Percentiles rank a stretch among this genome's conserved stretches.
phyloP scores from a whole-genome alignment of 2,329 filamentous ascomycete genomes.

The Fusarium tuaranense region DNA sequence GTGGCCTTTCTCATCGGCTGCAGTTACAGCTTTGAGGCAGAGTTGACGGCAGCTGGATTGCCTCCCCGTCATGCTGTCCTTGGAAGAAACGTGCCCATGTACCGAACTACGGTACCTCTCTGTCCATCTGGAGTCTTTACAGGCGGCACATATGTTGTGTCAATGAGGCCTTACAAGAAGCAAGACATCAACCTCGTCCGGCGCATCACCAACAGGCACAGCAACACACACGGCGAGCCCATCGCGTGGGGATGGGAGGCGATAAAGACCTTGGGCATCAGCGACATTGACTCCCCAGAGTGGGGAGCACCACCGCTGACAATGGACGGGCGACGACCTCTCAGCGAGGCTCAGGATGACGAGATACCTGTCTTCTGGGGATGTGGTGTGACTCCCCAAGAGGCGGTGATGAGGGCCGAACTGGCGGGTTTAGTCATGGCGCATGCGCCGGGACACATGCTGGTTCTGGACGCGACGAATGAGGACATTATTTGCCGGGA shows the following conservation, averaged over 20 bases:
- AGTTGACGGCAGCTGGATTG: conserved; percentile 63
- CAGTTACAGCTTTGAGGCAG: conserved; percentile 72
- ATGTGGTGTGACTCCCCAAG: conserved; percentile 75
- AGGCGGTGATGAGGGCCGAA: conserved; percentile 68
- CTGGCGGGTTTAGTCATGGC: conserved; percentile 69
- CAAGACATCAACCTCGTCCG: conserved; percentile 64
- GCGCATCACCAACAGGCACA: conserved; percentile 65
- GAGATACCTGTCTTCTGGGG: conserved; percentile 71
- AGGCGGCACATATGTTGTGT: conserved; percentile 67
- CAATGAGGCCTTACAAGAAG: conserved; percentile 69
- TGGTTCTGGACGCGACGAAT: conserved; percentile 65
- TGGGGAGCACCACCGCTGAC: conserved; percentile 66
- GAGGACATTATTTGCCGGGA: conserved; percentile 47
- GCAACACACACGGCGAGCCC: conserved; percentile 71
- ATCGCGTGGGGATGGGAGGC: conserved; percentile 74
- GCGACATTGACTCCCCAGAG: conserved; percentile 63
- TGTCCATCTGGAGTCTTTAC: conserved; percentile 70
- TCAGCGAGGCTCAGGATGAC: conserved; percentile 41
- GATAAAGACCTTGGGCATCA: conserved; percentile 63
- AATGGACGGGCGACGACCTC: conserved; percentile 51
- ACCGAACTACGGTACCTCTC: conserved; percentile 67
- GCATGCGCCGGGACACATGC: conserved; percentile 73
- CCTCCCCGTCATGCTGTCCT: conserved; percentile 62
- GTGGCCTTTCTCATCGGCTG: conserved; percentile 74
- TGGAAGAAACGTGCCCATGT: conserved; percentile 70